Base-by-base conservation (phyloP, 441 rosid species). In the Eruca vesicaria region DNA sequence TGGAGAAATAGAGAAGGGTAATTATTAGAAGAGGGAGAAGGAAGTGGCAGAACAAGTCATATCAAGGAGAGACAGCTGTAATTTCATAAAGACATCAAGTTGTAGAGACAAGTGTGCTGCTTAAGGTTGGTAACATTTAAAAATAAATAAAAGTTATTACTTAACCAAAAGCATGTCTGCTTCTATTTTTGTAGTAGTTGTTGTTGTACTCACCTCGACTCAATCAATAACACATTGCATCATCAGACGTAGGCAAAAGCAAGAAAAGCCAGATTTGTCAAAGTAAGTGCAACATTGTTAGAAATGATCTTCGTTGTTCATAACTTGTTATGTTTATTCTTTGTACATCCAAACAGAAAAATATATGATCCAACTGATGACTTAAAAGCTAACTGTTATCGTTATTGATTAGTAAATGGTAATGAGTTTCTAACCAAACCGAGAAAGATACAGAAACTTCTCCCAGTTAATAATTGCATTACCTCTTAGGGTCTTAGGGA, bases 31-130 rank as follows among this genome's bases (percentile, higher is more conserved):
- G 77, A 66, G 72, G 14, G 73, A 60, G 65, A 63, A 28, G 43
- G 61, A 63, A 62, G 70, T 55, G 75, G 76, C 72, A 63, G 67
- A 70, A 71, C 76, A 70, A 77, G 80, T 77, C 80, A 77, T 77
- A 33, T 77, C 76, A 65, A 77, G 80, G 45, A 76, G 80, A 58
- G 80, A 77, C 80, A 77, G 80, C 76, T 77, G 80, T 77, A 66
- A 52, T 36, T 45, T 71, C 72, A 71, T 62, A 77, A 65, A 59
- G 76, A 77, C 63, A 66, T 71, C 80, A 77, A 77, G 80, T 77
- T 63, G 80, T 66, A 50, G 63, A 77, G 57, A 50, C 77, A 71
- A 71, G 77, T 58, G 77, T 77, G 67, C 70, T 57, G 75, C 75
- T 76, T 31, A 76, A 63, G 79, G 71, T 70, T 63, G 66, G 75